These are phyloP conservation scores for Colletotrichum liriopes DNA, from an alignment of 2,329 filamentous ascomycete species.

Conservation along the genomic window DNA sequence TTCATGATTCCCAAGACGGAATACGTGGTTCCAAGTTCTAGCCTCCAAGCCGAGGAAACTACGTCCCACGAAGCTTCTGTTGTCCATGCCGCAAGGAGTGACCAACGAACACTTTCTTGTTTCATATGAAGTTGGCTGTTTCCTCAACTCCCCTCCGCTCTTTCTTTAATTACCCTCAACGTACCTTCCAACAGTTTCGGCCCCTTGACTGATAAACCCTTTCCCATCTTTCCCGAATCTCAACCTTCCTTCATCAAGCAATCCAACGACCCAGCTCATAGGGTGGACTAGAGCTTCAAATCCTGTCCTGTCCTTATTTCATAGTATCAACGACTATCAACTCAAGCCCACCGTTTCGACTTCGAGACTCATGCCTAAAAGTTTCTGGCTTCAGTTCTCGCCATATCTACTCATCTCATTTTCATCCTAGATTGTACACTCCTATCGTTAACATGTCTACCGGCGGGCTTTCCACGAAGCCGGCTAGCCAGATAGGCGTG, in stretches of 20 bases:
- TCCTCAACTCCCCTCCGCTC: background rate
- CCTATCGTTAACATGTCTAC: conserved; percentile 10
- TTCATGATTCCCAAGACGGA: background rate
- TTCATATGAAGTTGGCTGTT: background rate
- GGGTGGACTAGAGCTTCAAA: background rate
- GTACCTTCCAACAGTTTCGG: background rate
- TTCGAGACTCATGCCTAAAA: background rate
- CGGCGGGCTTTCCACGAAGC: background rate
- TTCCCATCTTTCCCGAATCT: background rate
- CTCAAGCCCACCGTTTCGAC: background rate
- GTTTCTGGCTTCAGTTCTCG: background rate
- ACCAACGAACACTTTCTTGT: background rate
- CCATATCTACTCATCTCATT: too few species aligned
- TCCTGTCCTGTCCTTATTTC: background rate
- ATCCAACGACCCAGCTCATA: background rate
- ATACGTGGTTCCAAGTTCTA: background rate
- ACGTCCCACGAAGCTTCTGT: background rate
- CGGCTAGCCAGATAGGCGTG: background rate
- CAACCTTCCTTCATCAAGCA: background rate
- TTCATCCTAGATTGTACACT: background rate
- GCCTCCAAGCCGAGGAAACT: background rate
- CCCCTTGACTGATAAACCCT: background rate
- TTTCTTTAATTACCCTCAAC: background rate
- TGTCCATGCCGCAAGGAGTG: background rate
- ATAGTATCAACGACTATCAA: background rate